These are phyloP conservation scores for Acanthamoeba healyi DNA, from an alignment of 208 protist species.

Conservation along the genomic window DNA sequence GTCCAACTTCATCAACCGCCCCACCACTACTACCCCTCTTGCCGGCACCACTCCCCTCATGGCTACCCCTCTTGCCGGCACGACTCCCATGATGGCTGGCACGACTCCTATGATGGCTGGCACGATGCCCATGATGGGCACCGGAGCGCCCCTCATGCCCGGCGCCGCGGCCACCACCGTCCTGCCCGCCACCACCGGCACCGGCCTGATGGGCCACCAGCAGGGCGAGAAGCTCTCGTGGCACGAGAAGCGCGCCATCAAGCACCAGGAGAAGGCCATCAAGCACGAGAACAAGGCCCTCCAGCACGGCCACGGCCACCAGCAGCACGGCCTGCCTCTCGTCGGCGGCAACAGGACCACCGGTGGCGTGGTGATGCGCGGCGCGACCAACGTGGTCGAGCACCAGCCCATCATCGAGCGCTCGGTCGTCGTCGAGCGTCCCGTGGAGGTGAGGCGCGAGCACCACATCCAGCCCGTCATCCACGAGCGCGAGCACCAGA, in stretches of 20 bases:
- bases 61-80: too few species aligned
- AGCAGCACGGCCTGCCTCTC: too few species aligned
- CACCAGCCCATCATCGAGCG: constrained; percentile 14
- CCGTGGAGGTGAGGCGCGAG: constrained; percentile 21
- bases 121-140: background rate
- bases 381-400: background rate
- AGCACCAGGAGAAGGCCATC: too few species aligned
- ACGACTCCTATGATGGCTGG: too few species aligned
- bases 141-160: too few species aligned
- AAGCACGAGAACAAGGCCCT: background rate
- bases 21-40: background rate
- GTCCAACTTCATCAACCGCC: background rate
- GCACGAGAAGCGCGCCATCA: background rate
- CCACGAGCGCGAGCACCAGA: background rate
- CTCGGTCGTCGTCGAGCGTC: background rate
- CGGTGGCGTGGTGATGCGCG: background rate
- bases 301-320: background rate
- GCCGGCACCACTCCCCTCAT: too few species aligned
- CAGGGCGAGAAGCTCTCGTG: too few species aligned
- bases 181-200: background rate
- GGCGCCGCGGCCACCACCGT: background rate
- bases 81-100: too few species aligned
- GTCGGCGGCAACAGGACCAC: too few species aligned
- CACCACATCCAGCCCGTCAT: constrained; percentile 7
- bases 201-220: background rate